A percentile compares a stretch with the other conserved stretches of the same genome.
Evolutionary conservation across 2,329 filamentous ascomycete species (phyloP).

Genomic region (Eutypa lata): DNA sequence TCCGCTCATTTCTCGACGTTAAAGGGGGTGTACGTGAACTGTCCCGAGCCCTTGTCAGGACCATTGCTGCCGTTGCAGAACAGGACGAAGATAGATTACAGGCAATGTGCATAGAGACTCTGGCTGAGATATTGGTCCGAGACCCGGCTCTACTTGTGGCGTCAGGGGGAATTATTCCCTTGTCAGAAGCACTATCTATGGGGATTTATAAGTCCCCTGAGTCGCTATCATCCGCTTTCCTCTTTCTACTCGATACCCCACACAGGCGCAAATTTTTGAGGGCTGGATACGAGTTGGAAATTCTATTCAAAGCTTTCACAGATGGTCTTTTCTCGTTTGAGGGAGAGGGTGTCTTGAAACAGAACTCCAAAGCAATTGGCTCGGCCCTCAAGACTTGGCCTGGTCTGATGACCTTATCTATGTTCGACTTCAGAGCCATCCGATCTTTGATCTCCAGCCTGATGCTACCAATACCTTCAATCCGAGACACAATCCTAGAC

Average conservation of each 20-base stretch:
- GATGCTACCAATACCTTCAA: constrained; percentile 51
- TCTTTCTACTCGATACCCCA: constrained; percentile 86
- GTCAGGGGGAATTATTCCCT: constrained; percentile 77
- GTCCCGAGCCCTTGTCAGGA: constrained; percentile 80
- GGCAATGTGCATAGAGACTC: constrained; percentile 87
- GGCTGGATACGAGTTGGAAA: constrained; percentile 84
- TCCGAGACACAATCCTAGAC: constrained; percentile 79
- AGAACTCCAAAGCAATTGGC: constrained; percentile 90
- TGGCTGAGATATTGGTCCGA: constrained; percentile 86
- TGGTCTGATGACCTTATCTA: constrained; percentile 81
- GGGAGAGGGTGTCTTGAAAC: constrained; percentile 58
- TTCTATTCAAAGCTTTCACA: constrained; percentile 88
- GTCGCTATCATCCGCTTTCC: constrained; percentile 79
- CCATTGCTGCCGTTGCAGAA: constrained; percentile 86
- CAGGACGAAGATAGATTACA: constrained; percentile 80
- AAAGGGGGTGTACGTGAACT: constrained; percentile 89
- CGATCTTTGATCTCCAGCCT: constrained; percentile 71
- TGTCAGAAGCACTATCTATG: constrained; percentile 91
- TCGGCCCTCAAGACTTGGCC: constrained; percentile 91
- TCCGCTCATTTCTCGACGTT: constrained; percentile 90
- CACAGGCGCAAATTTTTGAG: constrained; percentile 77
- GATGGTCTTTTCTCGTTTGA: constrained; percentile 68
- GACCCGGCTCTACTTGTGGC: constrained; percentile 78
- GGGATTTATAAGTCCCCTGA: constrained; percentile 91
- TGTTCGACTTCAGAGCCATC: constrained; percentile 83